Conservation (phyloP, 2,329 filamentous ascomycete species). For the Clarireedia homoeocarpa region DNA sequence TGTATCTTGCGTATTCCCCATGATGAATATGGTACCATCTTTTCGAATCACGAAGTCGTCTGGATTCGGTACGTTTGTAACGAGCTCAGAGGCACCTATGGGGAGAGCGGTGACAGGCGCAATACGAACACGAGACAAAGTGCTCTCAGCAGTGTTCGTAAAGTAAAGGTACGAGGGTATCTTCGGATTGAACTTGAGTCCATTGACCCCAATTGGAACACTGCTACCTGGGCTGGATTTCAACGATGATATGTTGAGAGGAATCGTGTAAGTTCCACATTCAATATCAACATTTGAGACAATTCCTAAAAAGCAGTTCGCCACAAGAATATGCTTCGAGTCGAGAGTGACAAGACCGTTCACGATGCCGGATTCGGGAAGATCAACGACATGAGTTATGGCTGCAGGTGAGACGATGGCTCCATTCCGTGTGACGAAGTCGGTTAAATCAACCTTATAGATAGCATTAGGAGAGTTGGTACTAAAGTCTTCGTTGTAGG, state of each 20-base stretch:
- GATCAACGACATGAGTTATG: slow-evolving; percentile 8
- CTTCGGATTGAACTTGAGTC: slow-evolving; percentile 20
- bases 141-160: slow-evolving; percentile 17
- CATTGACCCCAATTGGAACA: slow-evolving; percentile 19
- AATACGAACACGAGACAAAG: neutral
- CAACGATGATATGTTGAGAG: slow-evolving; percentile 22
- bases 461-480: slow-evolving; percentile 15
- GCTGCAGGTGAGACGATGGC: neutral
- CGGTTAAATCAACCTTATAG: slow-evolving; percentile 19
- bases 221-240: slow-evolving; percentile 1
- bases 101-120: neutral
- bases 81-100: neutral
- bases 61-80: neutral
- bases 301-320: slow-evolving; percentile 18
- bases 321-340: slow-evolving; percentile 16
- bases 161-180: slow-evolving; percentile 20
- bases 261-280: slow-evolving; percentile 18
- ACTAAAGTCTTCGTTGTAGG: slow-evolving; percentile 22
- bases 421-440: slow-evolving; percentile 2
- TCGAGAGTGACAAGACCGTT: slow-evolving; percentile 22
- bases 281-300: slow-evolving; percentile 20
- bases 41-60: slow-evolving; percentile 14
- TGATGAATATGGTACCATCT: slow-evolving; percentile 12
- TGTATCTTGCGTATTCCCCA: slow-evolving; percentile 8
- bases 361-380: slow-evolving; percentile 13